These are phyloP conservation scores for Calonectria leucothoes DNA, from an alignment of 2,329 filamentous ascomycete genomes.

Conservation along the genomic window DNA sequence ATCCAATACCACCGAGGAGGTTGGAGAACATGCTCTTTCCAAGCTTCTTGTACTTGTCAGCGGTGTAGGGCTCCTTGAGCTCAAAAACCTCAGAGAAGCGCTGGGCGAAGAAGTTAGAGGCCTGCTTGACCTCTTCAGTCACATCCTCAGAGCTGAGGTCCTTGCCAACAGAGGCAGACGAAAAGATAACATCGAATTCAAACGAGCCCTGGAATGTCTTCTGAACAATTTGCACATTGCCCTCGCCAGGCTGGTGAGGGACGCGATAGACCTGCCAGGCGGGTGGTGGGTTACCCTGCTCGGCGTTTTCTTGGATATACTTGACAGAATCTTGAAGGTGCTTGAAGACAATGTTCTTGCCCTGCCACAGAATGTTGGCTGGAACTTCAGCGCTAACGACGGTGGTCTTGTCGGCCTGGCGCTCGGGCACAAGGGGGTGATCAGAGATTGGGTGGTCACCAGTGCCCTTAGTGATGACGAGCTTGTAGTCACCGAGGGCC, in stretches of 20 bases:
- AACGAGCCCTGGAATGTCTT: conserved; percentile 92
- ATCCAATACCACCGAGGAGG: conserved; percentile 91
- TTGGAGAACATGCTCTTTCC: conserved; percentile 95
- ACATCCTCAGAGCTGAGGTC: conserved; percentile 71
- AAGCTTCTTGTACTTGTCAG: conserved; percentile 80
- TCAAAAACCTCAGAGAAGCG: conserved; percentile 76
- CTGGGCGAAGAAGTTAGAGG: conserved; percentile 76
- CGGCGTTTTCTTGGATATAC: conserved; percentile 60
- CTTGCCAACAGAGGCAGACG: conserved; percentile 75
- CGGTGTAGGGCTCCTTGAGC: conserved; percentile 80
- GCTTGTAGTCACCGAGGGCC: conserved; percentile 81
- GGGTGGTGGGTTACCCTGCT: conserved; percentile 77
- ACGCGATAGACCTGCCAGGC: conserved; percentile 89
- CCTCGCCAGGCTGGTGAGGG: conserved; percentile 72
- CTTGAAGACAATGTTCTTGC: conserved; percentile 72
- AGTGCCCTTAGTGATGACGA: conserved; percentile 80
- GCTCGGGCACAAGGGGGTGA: conserved; percentile 74
- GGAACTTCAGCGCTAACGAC: conserved; percentile 78
- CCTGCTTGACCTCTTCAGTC: conserved; percentile 74
- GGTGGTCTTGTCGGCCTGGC: conserved; percentile 80
- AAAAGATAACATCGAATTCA: conserved; percentile 93
- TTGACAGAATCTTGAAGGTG: conserved; percentile 64
- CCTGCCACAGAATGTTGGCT: conserved; percentile 83
- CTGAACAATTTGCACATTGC: conserved; percentile 89
- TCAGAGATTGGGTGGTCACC: conserved; percentile 70